Conservation (phyloP, 208 protist species). For the Naegleria gruberi region DNA sequence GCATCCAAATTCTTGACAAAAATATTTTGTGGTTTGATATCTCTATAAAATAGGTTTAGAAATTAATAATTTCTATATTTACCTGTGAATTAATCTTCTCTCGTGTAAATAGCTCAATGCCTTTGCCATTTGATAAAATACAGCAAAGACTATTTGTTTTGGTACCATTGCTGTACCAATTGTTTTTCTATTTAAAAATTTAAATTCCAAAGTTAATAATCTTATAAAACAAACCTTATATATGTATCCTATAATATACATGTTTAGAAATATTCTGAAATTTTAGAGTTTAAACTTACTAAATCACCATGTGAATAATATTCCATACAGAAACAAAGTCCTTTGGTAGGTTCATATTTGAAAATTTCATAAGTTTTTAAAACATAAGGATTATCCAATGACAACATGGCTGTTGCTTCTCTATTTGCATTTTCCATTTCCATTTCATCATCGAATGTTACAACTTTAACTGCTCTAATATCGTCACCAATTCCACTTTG, state of each 20-base stretch:
- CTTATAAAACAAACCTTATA: no score
- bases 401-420: not conserved
- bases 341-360: not conserved
- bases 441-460: not conserved
- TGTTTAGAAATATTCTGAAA: no score
- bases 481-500: not conserved
- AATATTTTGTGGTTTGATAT: not conserved
- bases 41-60: not conserved
- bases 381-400: not conserved
- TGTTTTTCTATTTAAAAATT: no score
- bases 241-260: no score
- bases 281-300: no score
- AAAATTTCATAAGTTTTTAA: not conserved
- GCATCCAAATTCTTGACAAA: not conserved
- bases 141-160: not conserved
- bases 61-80: no score
- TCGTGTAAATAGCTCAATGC: not conserved
- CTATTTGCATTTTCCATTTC: not conserved
- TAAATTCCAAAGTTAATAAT: no score
- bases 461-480: not conserved
- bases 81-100: not conserved
- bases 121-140: not conserved
- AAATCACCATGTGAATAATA: not conserved
- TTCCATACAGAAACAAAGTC: not conserved
- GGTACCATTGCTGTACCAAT: no score